Conservation (phyloP, 139 green algal species). For the Dunaliella sp. region DNA sequence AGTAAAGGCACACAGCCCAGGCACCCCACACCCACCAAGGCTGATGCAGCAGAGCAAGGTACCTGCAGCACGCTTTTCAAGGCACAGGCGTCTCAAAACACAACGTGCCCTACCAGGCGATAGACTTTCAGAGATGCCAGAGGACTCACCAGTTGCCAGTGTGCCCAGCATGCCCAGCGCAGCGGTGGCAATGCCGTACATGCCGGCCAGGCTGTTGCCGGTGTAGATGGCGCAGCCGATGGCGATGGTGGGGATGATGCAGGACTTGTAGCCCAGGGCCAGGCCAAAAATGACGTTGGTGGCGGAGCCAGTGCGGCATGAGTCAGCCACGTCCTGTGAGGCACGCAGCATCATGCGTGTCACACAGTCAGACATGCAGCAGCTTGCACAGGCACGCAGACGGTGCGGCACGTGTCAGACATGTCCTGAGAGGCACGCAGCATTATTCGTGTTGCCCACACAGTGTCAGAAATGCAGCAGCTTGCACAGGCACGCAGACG, state of each 20-base stretch:
- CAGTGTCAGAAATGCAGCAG: too few species aligned
- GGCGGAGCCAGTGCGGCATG: constrained; percentile 92
- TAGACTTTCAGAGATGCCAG: not conserved
- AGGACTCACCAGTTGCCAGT: constrained; percentile 65
- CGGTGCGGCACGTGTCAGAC: constrained; percentile 91
- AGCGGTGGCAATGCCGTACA: constrained; percentile 95
- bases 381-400: constrained; percentile 22
- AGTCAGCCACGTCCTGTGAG: constrained; percentile 86
- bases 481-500: constrained; percentile 56
- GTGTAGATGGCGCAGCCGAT: constrained; percentile 89
- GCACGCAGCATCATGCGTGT: constrained; percentile 1
- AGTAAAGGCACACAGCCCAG: too few species aligned
- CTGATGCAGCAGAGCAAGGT: too few species aligned
- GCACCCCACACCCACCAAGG: too few species aligned
- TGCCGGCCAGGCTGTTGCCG: constrained; percentile 77
- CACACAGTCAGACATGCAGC: not conserved
- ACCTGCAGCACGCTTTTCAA: too few species aligned
- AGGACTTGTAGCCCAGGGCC: constrained; percentile 95
- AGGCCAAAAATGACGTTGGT: constrained; percentile 99
- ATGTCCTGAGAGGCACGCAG: constrained; percentile 71
- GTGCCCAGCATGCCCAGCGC: constrained; percentile 96
- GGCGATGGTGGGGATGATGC: constrained; percentile 79
- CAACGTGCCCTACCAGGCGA: not conserved
- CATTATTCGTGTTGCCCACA: too few species aligned
- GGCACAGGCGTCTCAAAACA: too few species aligned